These are phyloP conservation scores for Cyclostephanos invisitatus DNA, from an alignment of 108 stramenopile species.

Conservation along the genomic window DNA sequence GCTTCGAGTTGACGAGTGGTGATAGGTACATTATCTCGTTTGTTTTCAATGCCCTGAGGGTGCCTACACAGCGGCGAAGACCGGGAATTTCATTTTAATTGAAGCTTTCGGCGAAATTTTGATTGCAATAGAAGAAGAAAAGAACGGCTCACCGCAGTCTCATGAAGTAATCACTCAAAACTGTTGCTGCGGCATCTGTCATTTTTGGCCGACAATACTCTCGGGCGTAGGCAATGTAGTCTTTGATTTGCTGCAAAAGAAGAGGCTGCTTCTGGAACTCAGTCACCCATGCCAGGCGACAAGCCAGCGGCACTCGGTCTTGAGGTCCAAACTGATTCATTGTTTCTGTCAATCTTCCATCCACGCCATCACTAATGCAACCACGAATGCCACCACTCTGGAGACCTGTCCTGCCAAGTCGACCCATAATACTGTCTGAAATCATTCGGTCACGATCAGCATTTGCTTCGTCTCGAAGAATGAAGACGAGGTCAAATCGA, in stretches of 20 bases:
- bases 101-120: too few relatives aligned
- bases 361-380: not conserved
- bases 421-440: slow-evolving; percentile 91
- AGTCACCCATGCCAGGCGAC: slow-evolving; percentile 81
- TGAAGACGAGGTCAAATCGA: slow-evolving; percentile 97
- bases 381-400: not conserved
- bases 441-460: slow-evolving; percentile 88
- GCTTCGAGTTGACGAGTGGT: slow-evolving; percentile 97
- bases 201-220: slow-evolving; percentile 92
- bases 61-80: slow-evolving; percentile 21
- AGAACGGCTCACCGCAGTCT: slow-evolving; percentile 60
- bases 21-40: slow-evolving; percentile 86
- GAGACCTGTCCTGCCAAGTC: slow-evolving; percentile 50
- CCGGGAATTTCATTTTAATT: not conserved
- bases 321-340: slow-evolving; percentile 19
- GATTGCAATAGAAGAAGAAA: not conserved
- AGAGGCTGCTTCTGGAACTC: slow-evolving; percentile 77
- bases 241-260: slow-evolving; percentile 82
- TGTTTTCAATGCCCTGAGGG: slow-evolving; percentile 51
- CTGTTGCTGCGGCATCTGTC: slow-evolving; percentile 78
- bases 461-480: slow-evolving; percentile 93
- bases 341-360: slow-evolving; percentile 11
- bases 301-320: slow-evolving; percentile 50
- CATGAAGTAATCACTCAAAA: slow-evolving; percentile 92
- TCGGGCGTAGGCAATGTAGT: slow-evolving; percentile 96